These are phyloP conservation scores for Phytophthora rubi DNA, from an alignment of 352 stramenopile genomes.

Conservation along the genomic window DNA sequence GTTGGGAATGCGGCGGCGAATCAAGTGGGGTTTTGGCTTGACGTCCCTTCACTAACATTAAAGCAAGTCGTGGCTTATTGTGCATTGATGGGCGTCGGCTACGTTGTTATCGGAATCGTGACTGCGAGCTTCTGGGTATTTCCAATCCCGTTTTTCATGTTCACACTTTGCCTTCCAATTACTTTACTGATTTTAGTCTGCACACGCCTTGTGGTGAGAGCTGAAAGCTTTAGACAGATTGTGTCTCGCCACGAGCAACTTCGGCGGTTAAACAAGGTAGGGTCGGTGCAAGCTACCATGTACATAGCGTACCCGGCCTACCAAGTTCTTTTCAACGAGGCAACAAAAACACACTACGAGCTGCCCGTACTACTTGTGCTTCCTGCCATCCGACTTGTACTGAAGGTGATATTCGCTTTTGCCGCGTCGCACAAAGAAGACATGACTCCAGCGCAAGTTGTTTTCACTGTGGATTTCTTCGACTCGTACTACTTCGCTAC, in stretches of 20 bases:
- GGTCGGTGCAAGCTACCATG: conserved; percentile 2
- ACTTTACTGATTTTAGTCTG: background rate
- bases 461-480: conserved; percentile 23
- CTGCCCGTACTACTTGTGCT: conserved; percentile 7
- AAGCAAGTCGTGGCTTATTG: conserved; percentile 5
- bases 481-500: conserved; percentile 10
- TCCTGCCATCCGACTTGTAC: conserved; percentile 5
- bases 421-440: conserved; percentile 16
- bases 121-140: conserved; percentile 10
- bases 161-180: background rate
- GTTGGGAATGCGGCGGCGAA: conserved; percentile 1
- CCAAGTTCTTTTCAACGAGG: conserved; percentile 8
- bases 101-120: background rate
- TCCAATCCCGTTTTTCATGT: conserved; percentile 19
- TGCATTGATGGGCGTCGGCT: background rate
- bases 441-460: conserved; percentile 13
- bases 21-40: conserved; percentile 11
- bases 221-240: background rate
- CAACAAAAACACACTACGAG: conserved; percentile 10
- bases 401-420: conserved; percentile 2
- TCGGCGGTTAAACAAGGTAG: conserved; percentile 4
- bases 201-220: background rate
- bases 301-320: conserved; percentile 8
- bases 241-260: conserved; percentile 7
- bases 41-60: conserved; percentile 5